Evolutionary conservation across 2,329 filamentous ascomycete species (phyloP).

Genomic region (Diaporthe aspalathi): DNA sequence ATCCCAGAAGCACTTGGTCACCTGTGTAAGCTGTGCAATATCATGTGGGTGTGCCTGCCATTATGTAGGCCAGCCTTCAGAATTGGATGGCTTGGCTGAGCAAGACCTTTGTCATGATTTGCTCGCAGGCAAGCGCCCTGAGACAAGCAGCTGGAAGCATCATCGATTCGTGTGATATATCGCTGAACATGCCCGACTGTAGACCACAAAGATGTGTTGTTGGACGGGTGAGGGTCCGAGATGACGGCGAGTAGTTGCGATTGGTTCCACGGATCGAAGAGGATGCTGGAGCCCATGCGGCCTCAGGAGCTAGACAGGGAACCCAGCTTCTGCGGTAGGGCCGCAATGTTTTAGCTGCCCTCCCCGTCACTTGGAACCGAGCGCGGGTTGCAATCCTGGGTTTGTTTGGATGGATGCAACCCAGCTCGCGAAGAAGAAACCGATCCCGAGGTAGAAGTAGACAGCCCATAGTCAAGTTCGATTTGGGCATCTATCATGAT

Average conservation of each 20-base stretch:
- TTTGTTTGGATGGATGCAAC: neutral
- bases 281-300: slow-evolving; percentile 27
- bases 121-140: neutral
- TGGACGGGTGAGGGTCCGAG: slow-evolving; percentile 19
- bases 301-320: slow-evolving; percentile 26
- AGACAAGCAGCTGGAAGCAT: neutral
- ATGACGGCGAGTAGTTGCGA: slow-evolving; percentile 10
- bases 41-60: neutral
- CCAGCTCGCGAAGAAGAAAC: slow-evolving; percentile 26
- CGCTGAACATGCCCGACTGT: neutral
- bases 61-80: neutral
- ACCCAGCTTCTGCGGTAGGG: slow-evolving; percentile 9
- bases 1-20: neutral
- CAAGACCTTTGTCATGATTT: slow-evolving; percentile 21
- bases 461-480: neutral
- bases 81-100: slow-evolving; percentile 9
- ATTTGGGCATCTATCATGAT: too few relatives aligned
- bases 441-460: slow-evolving; percentile 19
- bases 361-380: slow-evolving; percentile 7
- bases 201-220: neutral
- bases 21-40: too few relatives aligned
- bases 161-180: slow-evolving; percentile 17
- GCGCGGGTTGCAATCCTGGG: slow-evolving; percentile 7
- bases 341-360: slow-evolving; percentile 5
- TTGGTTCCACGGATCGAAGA: slow-evolving; percentile 24